A percentile compares a stretch with the other conserved stretches of the same genome.
These are phyloP conservation scores for Mycena haematopus DNA, from an alignment of 768 basidiomycete species.

Conservation along the genomic window DNA sequence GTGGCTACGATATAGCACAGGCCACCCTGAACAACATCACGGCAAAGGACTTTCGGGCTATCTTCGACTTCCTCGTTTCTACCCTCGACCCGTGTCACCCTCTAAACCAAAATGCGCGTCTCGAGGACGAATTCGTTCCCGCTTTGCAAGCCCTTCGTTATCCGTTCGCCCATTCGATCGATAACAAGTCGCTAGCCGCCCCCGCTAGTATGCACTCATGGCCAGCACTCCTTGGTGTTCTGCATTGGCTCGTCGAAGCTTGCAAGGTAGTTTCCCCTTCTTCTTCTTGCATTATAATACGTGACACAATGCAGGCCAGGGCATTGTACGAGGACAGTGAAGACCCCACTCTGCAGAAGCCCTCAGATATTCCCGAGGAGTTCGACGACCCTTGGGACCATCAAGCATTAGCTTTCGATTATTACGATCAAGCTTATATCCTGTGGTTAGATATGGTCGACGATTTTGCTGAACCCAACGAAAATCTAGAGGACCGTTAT, in stretches of 20 bases:
- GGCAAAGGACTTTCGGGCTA: slow-evolving; percentile 83
- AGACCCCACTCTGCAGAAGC: slow-evolving; percentile 71
- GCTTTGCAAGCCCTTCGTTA: slow-evolving; percentile 80
- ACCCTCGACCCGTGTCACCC: slow-evolving; percentile 75
- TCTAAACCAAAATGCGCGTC: slow-evolving; percentile 51
- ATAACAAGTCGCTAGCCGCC: slow-evolving; percentile 86
- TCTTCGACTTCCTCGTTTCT: slow-evolving; percentile 80
- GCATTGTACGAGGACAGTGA: slow-evolving; percentile 61
- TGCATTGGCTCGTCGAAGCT: slow-evolving; percentile 92
- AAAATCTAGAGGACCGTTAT: slow-evolving; percentile 76
- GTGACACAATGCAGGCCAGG: slow-evolving; percentile 29
- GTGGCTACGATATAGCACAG: slow-evolving; percentile 72
- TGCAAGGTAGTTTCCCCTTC: slow-evolving; percentile 64
- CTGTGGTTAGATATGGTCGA: slow-evolving; percentile 73
- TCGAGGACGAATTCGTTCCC: slow-evolving; percentile 85
- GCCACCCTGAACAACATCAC: slow-evolving; percentile 79
- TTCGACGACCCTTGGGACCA: slow-evolving; percentile 80
- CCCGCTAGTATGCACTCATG: slow-evolving; percentile 93
- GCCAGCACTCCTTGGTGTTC: slow-evolving; percentile 84
- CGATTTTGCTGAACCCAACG: slow-evolving; percentile 72
- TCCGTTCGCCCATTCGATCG: slow-evolving; percentile 79
- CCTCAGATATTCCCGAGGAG: slow-evolving; percentile 69
- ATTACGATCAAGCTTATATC: slow-evolving; percentile 70
- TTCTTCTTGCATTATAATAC: not conserved
- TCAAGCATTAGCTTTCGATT: slow-evolving; percentile 78